Conservation (phyloP, 2,329 filamentous ascomycete genomes). For the Colletotrichum gloeosporioides region DNA sequence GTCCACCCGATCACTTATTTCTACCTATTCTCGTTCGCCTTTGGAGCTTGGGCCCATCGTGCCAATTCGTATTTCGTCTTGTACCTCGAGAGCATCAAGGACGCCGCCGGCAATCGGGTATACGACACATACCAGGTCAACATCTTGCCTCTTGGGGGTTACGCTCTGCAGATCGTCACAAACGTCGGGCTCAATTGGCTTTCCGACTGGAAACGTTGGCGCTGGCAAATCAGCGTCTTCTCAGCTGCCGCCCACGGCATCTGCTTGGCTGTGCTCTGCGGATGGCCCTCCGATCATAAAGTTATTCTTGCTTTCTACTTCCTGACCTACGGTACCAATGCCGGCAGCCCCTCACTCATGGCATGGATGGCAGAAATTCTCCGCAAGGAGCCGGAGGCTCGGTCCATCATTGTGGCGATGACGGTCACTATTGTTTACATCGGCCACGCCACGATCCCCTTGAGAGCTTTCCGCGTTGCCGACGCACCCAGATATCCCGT, state of each 20-base stretch:
- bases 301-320: constrained; percentile 41
- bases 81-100: constrained; percentile 33
- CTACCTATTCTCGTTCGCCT: constrained; percentile 33
- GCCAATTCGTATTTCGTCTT: constrained; percentile 40
- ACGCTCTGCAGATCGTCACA: constrained; percentile 38
- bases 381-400: constrained; percentile 39
- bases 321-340: constrained; percentile 38
- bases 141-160: constrained; percentile 33
- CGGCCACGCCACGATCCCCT: constrained; percentile 42
- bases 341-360: constrained; percentile 37
- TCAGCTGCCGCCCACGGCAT: constrained; percentile 32
- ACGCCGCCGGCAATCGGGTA: constrained; percentile 27
- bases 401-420: constrained; percentile 38
- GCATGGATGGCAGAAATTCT: constrained; percentile 41
- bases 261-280: constrained; percentile 36
- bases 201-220: constrained; percentile 42
- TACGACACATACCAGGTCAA: constrained; percentile 38
- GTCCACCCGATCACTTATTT: constrained; percentile 35
- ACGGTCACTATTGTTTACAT: constrained; percentile 43
- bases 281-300: constrained; percentile 35
- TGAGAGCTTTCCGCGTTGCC: constrained; percentile 38
- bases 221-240: constrained; percentile 41
- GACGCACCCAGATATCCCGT: constrained; percentile 40
- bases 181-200: constrained; percentile 39
- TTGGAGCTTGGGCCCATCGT: constrained; percentile 33